Evolutionary conservation across 108 stramenopile genomes (phyloP).

Genomic region (Seminavis robusta): DNA sequence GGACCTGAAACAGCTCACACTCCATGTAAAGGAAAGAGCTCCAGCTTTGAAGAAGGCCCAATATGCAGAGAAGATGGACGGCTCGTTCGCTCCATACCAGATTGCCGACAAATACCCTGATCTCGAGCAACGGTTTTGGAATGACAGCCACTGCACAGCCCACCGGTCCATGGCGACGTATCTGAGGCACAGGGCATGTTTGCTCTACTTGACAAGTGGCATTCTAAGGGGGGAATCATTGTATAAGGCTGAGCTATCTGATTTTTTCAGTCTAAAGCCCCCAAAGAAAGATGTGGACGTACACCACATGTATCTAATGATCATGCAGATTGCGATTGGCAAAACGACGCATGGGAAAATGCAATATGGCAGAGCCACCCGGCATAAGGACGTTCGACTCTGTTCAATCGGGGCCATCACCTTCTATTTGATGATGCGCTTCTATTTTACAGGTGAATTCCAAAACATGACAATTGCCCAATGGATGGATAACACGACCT

Average conservation of each 20-base stretch:
- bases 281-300: slow-evolving; percentile 2
- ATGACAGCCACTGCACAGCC: too few relatives aligned
- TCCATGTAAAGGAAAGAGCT: too few relatives aligned
- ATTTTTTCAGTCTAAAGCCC: neutral
- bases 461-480: neutral
- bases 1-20: too few relatives aligned
- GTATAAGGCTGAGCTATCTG: slow-evolving; percentile 1
- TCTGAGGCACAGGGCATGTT: neutral
- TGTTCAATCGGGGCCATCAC: slow-evolving; percentile 6
- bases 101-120: too few relatives aligned
- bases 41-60: too few relatives aligned
- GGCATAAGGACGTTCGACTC: slow-evolving; percentile 3
- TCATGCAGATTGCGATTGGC: slow-evolving; percentile 1
- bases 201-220: neutral
- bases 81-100: too few relatives aligned
- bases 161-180: too few relatives aligned
- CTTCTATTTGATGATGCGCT: slow-evolving; percentile 2
- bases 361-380: slow-evolving; percentile 10
- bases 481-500: neutral
- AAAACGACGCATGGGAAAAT: neutral
- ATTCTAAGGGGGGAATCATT: slow-evolving; percentile 6
- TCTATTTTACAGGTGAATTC: slow-evolving; percentile 1
- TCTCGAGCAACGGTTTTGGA: too few relatives aligned
- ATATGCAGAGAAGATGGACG: too few relatives aligned
- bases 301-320: neutral